Percentiles rank a stretch among this genome's conserved stretches.
Conservation (phyloP, 139 green algal genomes). For the Diplosphaera chodatii region DNA sequence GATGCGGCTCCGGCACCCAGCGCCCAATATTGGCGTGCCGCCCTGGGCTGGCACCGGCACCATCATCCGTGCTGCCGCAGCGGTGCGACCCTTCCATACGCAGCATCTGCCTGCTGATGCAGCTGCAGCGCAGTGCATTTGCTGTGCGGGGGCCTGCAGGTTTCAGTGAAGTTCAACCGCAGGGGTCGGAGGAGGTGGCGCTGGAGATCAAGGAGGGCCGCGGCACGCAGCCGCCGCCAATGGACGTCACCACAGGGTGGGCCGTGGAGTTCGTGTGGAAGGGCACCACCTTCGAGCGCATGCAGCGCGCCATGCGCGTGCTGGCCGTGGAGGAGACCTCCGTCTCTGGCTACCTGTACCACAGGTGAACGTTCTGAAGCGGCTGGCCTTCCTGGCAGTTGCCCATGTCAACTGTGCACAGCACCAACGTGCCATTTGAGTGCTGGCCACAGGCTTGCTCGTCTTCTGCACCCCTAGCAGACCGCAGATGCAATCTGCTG, state of each 20-base stretch:
- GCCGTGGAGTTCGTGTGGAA: slow-evolving; percentile 94
- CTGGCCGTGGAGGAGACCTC: slow-evolving; percentile 87
- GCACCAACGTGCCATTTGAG: too few relatives aligned
- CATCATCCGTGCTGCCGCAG: too few relatives aligned
- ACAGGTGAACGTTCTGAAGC: too few relatives aligned
- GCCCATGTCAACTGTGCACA: too few relatives aligned
- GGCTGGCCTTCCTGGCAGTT: too few relatives aligned
- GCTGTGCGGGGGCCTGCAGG: slow-evolving; percentile 34
- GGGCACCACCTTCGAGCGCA: slow-evolving; percentile 84
- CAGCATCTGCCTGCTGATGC: too few relatives aligned
- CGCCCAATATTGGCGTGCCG: slow-evolving; percentile 30
- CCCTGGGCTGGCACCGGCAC: background rate
- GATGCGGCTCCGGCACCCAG: slow-evolving; percentile 75
- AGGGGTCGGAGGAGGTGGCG: slow-evolving; percentile 70
- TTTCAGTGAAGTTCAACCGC: too few relatives aligned
- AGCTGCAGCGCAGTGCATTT: too few relatives aligned
- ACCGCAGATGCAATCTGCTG: too few relatives aligned
- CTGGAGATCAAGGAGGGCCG: slow-evolving; percentile 64
- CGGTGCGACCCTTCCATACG: too few relatives aligned
- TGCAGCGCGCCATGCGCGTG: slow-evolving; percentile 76
- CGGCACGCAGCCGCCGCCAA: slow-evolving; percentile 18
- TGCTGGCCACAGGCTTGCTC: too few relatives aligned
- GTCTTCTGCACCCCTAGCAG: too few relatives aligned
- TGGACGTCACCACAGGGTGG: slow-evolving; percentile 73
- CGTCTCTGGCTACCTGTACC: slow-evolving; percentile 64